phyloP scores from a whole-genome alignment of 768 basidiomycete species.

The Rhodotorula taiwanensis region DNA sequence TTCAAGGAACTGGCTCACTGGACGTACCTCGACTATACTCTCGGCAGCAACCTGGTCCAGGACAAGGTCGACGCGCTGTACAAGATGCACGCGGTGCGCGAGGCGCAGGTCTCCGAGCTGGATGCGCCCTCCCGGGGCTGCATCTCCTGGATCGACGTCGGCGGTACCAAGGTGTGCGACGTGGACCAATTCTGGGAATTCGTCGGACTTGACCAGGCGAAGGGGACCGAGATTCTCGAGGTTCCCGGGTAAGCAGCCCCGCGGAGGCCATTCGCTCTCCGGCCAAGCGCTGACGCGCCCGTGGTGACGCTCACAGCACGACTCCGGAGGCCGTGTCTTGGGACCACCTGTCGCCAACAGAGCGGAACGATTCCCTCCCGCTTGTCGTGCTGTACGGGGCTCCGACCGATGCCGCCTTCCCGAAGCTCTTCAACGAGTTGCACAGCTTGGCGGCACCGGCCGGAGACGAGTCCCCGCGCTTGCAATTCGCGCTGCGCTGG shows the following conservation, averaged over 20 bases:
- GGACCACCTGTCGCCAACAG: slow-evolving; percentile 11
- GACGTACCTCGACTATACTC: neutral
- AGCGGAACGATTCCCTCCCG: slow-evolving; percentile 13
- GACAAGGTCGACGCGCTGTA: slow-evolving; percentile 7
- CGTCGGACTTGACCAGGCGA: slow-evolving; percentile 63
- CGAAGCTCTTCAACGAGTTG: slow-evolving; percentile 13
- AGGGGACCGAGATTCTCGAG: neutral
- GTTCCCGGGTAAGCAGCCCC: slow-evolving; percentile 12
- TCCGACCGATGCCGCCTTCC: slow-evolving; percentile 18
- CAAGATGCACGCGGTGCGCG: neutral
- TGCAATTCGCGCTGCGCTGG: slow-evolving; percentile 27
- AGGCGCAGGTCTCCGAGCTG: neutral
- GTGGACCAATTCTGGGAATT: slow-evolving; percentile 45
- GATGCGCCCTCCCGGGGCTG: neutral
- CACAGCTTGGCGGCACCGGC: slow-evolving; percentile 12
- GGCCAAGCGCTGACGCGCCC: neutral
- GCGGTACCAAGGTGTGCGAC: slow-evolving; percentile 50
- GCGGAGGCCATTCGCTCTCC: too few relatives aligned
- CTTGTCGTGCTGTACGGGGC: slow-evolving; percentile 30
- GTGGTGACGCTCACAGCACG: neutral
- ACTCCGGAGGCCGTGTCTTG: neutral
- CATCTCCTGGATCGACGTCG: slow-evolving; percentile 18
- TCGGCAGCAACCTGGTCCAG: neutral
- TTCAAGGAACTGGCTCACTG: neutral
- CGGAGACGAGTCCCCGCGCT: slow-evolving; percentile 1